Conservation (phyloP, 2,329 filamentous ascomycete species). For the Biscogniauxia sp. region DNA sequence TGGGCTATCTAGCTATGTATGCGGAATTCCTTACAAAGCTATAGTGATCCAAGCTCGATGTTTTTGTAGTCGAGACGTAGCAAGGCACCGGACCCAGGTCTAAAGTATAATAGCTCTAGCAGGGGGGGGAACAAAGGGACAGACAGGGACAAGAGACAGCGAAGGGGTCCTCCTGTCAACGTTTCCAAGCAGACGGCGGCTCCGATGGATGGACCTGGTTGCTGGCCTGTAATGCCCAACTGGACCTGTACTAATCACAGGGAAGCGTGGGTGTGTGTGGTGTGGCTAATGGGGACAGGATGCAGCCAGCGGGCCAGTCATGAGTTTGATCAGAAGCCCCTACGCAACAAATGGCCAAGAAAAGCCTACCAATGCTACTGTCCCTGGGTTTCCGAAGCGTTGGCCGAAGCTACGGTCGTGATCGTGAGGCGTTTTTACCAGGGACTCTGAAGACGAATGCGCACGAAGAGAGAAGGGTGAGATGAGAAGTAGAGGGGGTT, state of each 20-base stretch:
- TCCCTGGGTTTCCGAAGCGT: slow-evolving; percentile 29
- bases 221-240: slow-evolving; percentile 32
- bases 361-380: slow-evolving; percentile 34
- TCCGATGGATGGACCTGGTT: slow-evolving; percentile 30
- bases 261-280: slow-evolving; percentile 18
- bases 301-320: slow-evolving; percentile 41
- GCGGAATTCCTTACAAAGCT: slow-evolving; percentile 10
- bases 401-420: slow-evolving; percentile 33
- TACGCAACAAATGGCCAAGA: slow-evolving; percentile 38
- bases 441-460: slow-evolving; percentile 19
- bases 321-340: slow-evolving; percentile 32
- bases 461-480: slow-evolving; percentile 10
- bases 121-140: slow-evolving; percentile 4
- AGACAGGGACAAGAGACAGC: slow-evolving; percentile 19
- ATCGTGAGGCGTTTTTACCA: slow-evolving; percentile 13
- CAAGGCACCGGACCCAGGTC: slow-evolving; percentile 13
- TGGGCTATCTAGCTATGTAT: slow-evolving; percentile 15
- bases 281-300: slow-evolving; percentile 34
- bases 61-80: slow-evolving; percentile 14
- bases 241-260: slow-evolving; percentile 21
- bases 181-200: slow-evolving; percentile 24
- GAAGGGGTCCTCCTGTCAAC: slow-evolving; percentile 23
- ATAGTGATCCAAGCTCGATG: slow-evolving; percentile 14
- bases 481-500: not conserved
- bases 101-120: slow-evolving; percentile 20